Percentiles rank a stretch among this genome's conserved stretches.
Conservation (phyloP, 768 basidiomycete species). For the Podaxis sp. region DNA sequence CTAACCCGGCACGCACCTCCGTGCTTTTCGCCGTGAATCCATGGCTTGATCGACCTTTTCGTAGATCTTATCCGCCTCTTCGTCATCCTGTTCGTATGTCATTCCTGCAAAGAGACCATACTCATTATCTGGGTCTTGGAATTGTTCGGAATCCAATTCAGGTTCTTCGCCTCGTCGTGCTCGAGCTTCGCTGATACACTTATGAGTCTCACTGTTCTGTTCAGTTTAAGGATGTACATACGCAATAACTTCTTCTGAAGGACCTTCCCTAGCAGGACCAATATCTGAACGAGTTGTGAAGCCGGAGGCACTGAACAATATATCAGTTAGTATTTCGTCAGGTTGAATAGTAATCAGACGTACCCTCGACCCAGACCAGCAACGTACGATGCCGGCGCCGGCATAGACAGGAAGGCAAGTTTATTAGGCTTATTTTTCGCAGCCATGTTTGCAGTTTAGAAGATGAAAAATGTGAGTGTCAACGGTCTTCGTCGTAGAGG, state of each 20-base stretch:
- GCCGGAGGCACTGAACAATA: conserved; percentile 71
- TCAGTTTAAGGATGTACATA: conserved; percentile 31
- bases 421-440: conserved; percentile 61
- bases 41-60: conserved; percentile 88
- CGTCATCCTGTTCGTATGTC: conserved; percentile 95
- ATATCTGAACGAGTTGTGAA: conserved; percentile 99
- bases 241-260: conserved; percentile 89
- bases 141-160: conserved; percentile 86
- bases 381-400: conserved; percentile 94
- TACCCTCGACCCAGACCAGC: conserved; percentile 98
- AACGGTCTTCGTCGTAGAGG: background rate
- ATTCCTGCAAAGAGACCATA: conserved; percentile 93
- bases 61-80: conserved; percentile 95
- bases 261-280: conserved; percentile 94
- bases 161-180: conserved; percentile 83
- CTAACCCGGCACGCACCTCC: conserved; percentile 64
- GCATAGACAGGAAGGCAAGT: conserved; percentile 85
- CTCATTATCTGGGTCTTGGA: conserved; percentile 97
- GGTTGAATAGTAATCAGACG: conserved; percentile 21
- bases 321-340: background rate
- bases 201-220: background rate
- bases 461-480: background rate
- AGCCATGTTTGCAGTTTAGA: conserved; percentile 27
- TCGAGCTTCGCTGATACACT: conserved; percentile 66
- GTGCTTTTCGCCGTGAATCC: conserved; percentile 77